Percentiles rank a stretch among this genome's conserved stretches.
Evolutionary conservation across 805 yeast genomes (phyloP).

Genomic region (Cyberlindnera meyerae): DNA sequence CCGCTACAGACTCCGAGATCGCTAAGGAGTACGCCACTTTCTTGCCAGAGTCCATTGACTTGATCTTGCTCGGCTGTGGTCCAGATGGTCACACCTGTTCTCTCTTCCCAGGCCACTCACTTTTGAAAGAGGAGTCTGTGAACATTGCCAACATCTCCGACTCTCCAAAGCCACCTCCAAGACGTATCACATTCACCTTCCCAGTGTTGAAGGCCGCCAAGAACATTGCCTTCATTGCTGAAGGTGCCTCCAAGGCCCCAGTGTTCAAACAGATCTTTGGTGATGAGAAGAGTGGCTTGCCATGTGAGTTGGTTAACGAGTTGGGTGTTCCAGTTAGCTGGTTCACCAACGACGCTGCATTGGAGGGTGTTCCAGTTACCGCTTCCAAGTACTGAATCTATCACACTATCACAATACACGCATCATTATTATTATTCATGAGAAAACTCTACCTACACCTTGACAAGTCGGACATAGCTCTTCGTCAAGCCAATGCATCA

Average conservation of each 20-base stretch:
- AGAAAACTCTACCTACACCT: constrained; percentile 15
- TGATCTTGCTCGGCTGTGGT: constrained; percentile 82
- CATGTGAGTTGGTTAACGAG: constrained; percentile 71
- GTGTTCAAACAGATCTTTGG: constrained; percentile 68
- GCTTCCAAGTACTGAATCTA: constrained; percentile 21
- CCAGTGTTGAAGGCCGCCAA: constrained; percentile 53
- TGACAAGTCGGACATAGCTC: constrained; percentile 12
- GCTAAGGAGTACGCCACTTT: constrained; percentile 58
- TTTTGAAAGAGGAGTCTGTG: constrained; percentile 49
- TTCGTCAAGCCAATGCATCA: constrained; percentile 8
- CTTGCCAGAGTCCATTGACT: constrained; percentile 54
- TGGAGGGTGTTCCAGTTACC: constrained; percentile 47
- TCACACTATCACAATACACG: no score
- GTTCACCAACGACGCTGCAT: constrained; percentile 82
- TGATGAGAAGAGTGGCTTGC: constrained; percentile 44
- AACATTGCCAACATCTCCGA: constrained; percentile 64
- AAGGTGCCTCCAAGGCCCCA: constrained; percentile 79
- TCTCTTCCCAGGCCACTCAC: constrained; percentile 76
- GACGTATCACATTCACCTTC: constrained; percentile 85
- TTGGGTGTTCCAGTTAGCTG: constrained; percentile 57
- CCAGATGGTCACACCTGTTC: constrained; percentile 97
- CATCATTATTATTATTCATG: no score
- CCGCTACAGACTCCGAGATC: constrained; percentile 43
- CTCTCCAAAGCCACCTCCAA: constrained; percentile 92
- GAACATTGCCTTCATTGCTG: constrained; percentile 75